Base-by-base conservation (phyloP, 371 early-diverging fungal species). In the Caulochytrium protostelioides region DNA sequence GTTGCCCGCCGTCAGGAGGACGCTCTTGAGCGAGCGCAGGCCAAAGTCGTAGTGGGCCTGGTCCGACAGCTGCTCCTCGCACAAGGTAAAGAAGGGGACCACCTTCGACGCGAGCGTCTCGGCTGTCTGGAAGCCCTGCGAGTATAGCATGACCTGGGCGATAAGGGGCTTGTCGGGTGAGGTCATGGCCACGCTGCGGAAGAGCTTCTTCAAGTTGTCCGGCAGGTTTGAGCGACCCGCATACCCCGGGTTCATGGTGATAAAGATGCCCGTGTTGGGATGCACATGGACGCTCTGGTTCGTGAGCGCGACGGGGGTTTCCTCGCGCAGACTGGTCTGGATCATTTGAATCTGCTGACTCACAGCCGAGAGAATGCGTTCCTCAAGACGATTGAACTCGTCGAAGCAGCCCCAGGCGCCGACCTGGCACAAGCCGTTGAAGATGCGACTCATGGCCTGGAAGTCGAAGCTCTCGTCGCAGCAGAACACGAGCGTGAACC, bases 231-330 rank as follows among this genome's bases (percentile, higher is more conserved):
- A 89, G 28, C 99, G 79, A 13, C 97, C 98, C 22, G 90, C 89
- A 60, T 98, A 98, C 15, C 94, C 97, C 26, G 98, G 92, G 56
- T 98, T 98, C 95, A 98, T 94, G 23, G 99, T 98, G 44, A 98
- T 90, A 52, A 98, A 98, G 46, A 97, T 83, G 46, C 90, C 74
- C 0, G 95, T 97, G 49, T 82, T 77, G 4, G 66, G 57, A 44
- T 85, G 74, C 20, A 95, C 79, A 27, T 57, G 70, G 15, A 94
- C 73, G 27, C 58, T 68, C 59, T 86, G 81, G 39, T 78, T 83
- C 12, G 94, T 79, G 23, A 97, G 55, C 49, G 95, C 97, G 33
- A 95, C 76, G 44, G 85, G 86, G 24, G 33, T 33, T 6, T 55
- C 72, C 22, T 70, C 67, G 41, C 80, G 79, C 27, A 95, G 62